Conservation (phyloP, 768 basidiomycete genomes). For the Termitomyces sp. region DNA sequence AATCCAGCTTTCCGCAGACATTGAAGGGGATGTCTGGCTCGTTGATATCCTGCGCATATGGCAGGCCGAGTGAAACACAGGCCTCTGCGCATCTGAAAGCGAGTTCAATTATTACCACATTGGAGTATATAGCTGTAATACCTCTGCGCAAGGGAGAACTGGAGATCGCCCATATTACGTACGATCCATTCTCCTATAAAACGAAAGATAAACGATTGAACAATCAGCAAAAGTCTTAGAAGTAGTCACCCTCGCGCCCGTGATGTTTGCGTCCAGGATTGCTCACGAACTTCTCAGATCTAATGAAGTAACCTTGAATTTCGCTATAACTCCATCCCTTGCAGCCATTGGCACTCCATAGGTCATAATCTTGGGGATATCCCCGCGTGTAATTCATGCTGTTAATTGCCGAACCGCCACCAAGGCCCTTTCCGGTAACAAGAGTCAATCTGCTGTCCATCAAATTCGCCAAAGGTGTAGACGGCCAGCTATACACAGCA, state of each 20-base stretch:
- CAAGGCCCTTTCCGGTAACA: constrained; percentile 22
- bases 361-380: constrained; percentile 23
- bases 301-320: constrained; percentile 21
- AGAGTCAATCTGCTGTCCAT: constrained; percentile 12
- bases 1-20: constrained; percentile 16
- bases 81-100: constrained; percentile 8
- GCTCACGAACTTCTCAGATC: constrained; percentile 15
- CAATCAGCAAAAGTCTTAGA: background rate
- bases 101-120: background rate
- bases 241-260: background rate
- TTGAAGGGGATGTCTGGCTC: constrained; percentile 15
- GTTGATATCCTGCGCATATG: constrained; percentile 14
- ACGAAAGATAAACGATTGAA: background rate
- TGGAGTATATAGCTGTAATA: too few relatives aligned
- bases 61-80: constrained; percentile 15
- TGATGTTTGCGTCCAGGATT: background rate
- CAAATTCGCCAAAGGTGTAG: constrained; percentile 10
- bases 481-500: constrained; percentile 13
- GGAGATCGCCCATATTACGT: too few relatives aligned
- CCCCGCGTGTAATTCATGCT: constrained; percentile 23
- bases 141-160: too few relatives aligned
- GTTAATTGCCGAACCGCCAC: constrained; percentile 25
- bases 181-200: too few relatives aligned
- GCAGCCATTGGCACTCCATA: constrained; percentile 19
- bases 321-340: constrained; percentile 24